A percentile compares a stretch with the other conserved stretches of the same genome.
phyloP scores from a whole-genome alignment of 495 filamentous ascomycete genomes.

The Daldinia vernicosa region DNA sequence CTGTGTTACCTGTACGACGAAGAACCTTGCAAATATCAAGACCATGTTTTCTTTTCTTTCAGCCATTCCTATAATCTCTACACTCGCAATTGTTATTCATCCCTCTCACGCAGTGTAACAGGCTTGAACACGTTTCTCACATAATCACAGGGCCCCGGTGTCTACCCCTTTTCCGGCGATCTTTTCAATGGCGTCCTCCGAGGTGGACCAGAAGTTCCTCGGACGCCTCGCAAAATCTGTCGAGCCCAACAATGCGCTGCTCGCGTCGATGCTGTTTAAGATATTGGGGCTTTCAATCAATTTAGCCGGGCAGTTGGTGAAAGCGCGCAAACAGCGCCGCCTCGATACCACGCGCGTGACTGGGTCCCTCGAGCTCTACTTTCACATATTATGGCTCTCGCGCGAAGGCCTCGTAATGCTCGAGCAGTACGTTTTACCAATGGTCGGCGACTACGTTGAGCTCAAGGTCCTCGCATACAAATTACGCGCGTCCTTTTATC shows the following conservation, averaged over 20 bases:
- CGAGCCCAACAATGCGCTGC: constrained; percentile 72
- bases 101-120: neutral
- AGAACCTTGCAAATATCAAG: constrained; percentile 2
- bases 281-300: constrained; percentile 90
- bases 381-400: constrained; percentile 95
- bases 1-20: constrained; percentile 2
- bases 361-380: constrained; percentile 80
- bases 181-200: constrained; percentile 84
- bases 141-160: constrained; percentile 6
- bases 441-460: constrained; percentile 74
- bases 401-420: constrained; percentile 88
- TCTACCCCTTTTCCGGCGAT: neutral
- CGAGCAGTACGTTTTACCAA: constrained; percentile 85
- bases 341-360: constrained; percentile 73
- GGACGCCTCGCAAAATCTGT: constrained; percentile 83
- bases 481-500: constrained; percentile 90
- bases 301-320: constrained; percentile 82
- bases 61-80: neutral
- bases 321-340: constrained; percentile 83
- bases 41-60: too few relatives aligned
- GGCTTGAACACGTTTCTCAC: constrained; percentile 15
- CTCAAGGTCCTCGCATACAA: constrained; percentile 90
- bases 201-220: constrained; percentile 96
- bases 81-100: neutral
- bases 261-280: constrained; percentile 85